Conservation (phyloP, 768 basidiomycete species). For the Cystoderma amianthinum region DNA sequence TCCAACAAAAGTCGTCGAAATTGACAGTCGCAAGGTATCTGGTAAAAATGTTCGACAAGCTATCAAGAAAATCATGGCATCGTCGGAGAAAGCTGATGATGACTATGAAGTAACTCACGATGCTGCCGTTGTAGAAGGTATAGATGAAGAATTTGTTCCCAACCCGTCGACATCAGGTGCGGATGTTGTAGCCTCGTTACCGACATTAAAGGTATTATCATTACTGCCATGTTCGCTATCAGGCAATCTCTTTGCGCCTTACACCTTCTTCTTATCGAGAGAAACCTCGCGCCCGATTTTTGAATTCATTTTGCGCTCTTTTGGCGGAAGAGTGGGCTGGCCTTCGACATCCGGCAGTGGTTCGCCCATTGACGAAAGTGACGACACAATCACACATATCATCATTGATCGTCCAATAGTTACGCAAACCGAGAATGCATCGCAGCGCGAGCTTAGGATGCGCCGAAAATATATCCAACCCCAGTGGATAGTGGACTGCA, state of each 20-base stretch:
- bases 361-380: slow-evolving; percentile 71
- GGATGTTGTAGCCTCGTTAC: slow-evolving; percentile 40
- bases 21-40: slow-evolving; percentile 37
- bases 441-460: slow-evolving; percentile 53
- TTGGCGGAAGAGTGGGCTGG: slow-evolving; percentile 93
- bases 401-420: slow-evolving; percentile 84
- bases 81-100: slow-evolving; percentile 17
- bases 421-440: slow-evolving; percentile 41
- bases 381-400: slow-evolving; percentile 88
- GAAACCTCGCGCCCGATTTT: slow-evolving; percentile 89
- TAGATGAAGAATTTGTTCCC: slow-evolving; percentile 64
- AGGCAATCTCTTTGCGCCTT: slow-evolving; percentile 72
- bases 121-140: slow-evolving; percentile 23
- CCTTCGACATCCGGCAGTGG: slow-evolving; percentile 73
- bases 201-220: slow-evolving; percentile 63
- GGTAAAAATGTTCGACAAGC: slow-evolving; percentile 52
- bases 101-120: slow-evolving; percentile 32
- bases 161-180: slow-evolving; percentile 47
- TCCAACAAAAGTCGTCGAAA: slow-evolving; percentile 24
- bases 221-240: slow-evolving; percentile 50
- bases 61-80: slow-evolving; percentile 45
- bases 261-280: slow-evolving; percentile 89
- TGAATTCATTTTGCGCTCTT: slow-evolving; percentile 89
- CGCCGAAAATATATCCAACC: slow-evolving; percentile 90
- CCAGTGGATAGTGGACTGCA: slow-evolving; percentile 96